Evolutionary conservation across 2,329 filamentous ascomycete genomes (phyloP).

Genomic region (Sclerotinia sclerotiorum): DNA sequence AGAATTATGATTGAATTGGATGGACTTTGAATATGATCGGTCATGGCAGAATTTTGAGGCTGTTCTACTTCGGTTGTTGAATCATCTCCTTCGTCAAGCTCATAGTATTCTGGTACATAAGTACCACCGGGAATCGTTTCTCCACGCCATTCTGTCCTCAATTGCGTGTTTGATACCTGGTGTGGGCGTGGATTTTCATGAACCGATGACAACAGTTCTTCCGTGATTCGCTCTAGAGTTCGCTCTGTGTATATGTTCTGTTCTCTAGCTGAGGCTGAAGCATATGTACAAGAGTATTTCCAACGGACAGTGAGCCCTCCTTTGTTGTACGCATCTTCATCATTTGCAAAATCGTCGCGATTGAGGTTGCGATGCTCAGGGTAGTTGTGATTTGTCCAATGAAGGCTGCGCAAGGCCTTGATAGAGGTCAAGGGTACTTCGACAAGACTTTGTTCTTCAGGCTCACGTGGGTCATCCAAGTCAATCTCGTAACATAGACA

Average conservation of each 20-base stretch:
- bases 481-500: constrained; percentile 44
- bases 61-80: neutral
- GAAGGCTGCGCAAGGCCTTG: constrained; percentile 45
- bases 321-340: constrained; percentile 25
- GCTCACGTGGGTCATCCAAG: constrained; percentile 40
- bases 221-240: constrained; percentile 28
- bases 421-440: constrained; percentile 47
- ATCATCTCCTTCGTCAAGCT: constrained; percentile 24
- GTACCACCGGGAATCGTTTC: constrained; percentile 45
- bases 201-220: neutral
- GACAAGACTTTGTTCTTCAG: constrained; percentile 43
- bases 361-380: constrained; percentile 42
- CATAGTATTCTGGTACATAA: constrained; percentile 34
- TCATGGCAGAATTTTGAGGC: neutral
- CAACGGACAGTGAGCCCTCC: constrained; percentile 54
- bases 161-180: constrained; percentile 24
- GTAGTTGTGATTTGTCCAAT: constrained; percentile 56
- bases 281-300: constrained; percentile 43
- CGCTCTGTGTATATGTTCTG: constrained; percentile 32
- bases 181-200: constrained; percentile 1
- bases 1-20: neutral
- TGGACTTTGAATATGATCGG: neutral
- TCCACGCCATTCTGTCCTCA: constrained; percentile 43
- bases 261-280: constrained; percentile 30
- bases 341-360: neutral